These are phyloP conservation scores for Metschnikowia colocasiae DNA, from an alignment of 805 yeast species.

Conservation along the genomic window DNA sequence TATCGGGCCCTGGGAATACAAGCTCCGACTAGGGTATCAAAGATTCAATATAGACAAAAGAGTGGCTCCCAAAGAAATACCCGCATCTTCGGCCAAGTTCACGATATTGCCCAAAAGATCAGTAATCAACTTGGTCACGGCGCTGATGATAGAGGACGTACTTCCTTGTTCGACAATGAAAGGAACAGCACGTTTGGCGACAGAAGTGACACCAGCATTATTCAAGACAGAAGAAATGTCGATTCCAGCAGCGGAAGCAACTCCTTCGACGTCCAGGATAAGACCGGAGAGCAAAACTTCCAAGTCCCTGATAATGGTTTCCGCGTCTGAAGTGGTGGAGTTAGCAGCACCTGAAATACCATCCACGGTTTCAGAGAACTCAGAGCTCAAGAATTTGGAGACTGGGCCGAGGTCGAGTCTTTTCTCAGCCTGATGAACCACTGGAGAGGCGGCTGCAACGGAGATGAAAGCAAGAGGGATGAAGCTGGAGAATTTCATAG, in stretches of 20 bases:
- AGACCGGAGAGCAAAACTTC: constrained; percentile 4
- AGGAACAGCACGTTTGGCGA: neutral
- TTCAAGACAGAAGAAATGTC: constrained; percentile 5
- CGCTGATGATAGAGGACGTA: constrained; percentile 1
- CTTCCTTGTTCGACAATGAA: neutral
- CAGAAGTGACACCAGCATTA: neutral
- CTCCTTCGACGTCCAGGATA: constrained; percentile 8
- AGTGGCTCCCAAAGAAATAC: constrained; percentile 7
- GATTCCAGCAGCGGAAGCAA: constrained; percentile 11
- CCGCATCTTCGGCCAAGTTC: constrained; percentile 4
- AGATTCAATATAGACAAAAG: constrained; percentile 7
- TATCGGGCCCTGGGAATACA: neutral
- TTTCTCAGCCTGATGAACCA: constrained; percentile 1
- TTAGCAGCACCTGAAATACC: neutral
- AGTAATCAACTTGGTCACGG: constrained; percentile 4
- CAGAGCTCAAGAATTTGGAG: neutral
- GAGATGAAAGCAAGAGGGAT: constrained; percentile 9
- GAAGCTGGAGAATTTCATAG: constrained; percentile 10
- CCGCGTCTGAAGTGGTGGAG: neutral
- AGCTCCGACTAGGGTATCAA: neutral
- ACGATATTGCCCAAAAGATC: constrained; percentile 7
- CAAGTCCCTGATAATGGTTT: constrained; percentile 3
- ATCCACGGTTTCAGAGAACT: neutral
- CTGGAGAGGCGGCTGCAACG: constrained; percentile 12
- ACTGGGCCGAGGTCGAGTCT: neutral